Evolutionary conservation across 208 protist species (phyloP).

Genomic region (Leishmania braziliensis): DNA sequence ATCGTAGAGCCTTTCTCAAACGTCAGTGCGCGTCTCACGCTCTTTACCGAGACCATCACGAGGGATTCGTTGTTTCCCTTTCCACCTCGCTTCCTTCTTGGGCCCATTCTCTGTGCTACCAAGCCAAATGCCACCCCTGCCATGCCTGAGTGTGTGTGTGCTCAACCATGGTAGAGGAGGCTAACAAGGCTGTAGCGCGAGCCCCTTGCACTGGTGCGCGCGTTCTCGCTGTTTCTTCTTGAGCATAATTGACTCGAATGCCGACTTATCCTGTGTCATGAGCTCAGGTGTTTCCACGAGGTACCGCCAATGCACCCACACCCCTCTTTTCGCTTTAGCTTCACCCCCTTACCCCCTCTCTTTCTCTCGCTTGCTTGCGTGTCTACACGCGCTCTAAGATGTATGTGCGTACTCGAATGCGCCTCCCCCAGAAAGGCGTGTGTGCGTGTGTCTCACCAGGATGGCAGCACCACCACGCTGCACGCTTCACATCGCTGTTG

Average conservation of each 20-base stretch:
- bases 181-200: neutral
- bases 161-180: neutral
- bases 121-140: no score
- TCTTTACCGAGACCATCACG: neutral
- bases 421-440: neutral
- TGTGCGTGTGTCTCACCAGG: neutral
- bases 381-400: neutral
- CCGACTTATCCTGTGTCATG: neutral
- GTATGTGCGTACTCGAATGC: neutral
- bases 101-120: no score
- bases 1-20: neutral
- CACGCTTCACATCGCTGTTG: conserved; percentile 20
- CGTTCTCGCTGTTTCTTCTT: neutral
- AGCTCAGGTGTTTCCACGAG: neutral
- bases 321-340: neutral
- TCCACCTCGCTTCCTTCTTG: no score
- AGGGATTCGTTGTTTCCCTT: no score
- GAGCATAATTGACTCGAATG: neutral
- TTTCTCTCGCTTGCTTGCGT: neutral
- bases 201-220: neutral
- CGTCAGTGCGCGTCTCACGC: neutral
- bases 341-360: neutral
- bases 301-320: neutral
- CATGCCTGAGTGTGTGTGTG: neutral
- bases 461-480: neutral